A percentile compares a stretch with the other conserved stretches of the same genome.
Evolutionary conservation across 225 moss, liverwort and hornwort genomes (phyloP).

Genomic region (Sphagnum tenellum): DNA sequence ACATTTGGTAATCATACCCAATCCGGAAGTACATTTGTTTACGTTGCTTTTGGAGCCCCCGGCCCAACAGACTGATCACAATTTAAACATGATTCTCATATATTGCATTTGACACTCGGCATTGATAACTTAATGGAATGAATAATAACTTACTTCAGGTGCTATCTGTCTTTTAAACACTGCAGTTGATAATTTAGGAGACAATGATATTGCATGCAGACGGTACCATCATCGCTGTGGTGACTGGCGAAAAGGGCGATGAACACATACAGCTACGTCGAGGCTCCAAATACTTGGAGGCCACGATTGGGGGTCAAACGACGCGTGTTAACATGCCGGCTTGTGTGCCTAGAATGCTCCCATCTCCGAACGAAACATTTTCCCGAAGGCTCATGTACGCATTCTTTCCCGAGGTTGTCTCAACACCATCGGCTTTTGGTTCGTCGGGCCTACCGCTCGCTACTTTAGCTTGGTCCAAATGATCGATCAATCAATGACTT

Average conservation of each 20-base stretch:
- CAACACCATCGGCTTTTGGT: too few species aligned
- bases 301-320: conserved; percentile 29
- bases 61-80: conserved; percentile 1
- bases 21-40: too few species aligned
- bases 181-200: background rate
- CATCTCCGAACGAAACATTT: conserved; percentile 48
- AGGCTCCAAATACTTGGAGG: conserved; percentile 31
- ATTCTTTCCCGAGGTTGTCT: conserved; percentile 42
- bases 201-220: background rate
- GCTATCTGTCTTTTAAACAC: background rate
- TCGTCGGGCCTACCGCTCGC: too few species aligned
- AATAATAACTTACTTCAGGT: too few species aligned
- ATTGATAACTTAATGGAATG: background rate
- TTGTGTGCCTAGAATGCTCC: conserved; percentile 27
- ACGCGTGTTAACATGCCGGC: conserved; percentile 44
- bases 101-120: background rate
- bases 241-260: conserved; percentile 39
- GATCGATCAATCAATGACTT: too few species aligned
- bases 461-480: too few species aligned
- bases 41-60: too few species aligned
- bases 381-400: conserved; percentile 65
- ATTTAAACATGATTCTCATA: background rate
- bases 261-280: conserved; percentile 13
- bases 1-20: too few species aligned
- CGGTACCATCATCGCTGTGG: conserved; percentile 9